These are phyloP conservation scores for Saccharum officinarum DNA, from an alignment of 176 grass and related monocot species.

Conservation along the genomic window DNA sequence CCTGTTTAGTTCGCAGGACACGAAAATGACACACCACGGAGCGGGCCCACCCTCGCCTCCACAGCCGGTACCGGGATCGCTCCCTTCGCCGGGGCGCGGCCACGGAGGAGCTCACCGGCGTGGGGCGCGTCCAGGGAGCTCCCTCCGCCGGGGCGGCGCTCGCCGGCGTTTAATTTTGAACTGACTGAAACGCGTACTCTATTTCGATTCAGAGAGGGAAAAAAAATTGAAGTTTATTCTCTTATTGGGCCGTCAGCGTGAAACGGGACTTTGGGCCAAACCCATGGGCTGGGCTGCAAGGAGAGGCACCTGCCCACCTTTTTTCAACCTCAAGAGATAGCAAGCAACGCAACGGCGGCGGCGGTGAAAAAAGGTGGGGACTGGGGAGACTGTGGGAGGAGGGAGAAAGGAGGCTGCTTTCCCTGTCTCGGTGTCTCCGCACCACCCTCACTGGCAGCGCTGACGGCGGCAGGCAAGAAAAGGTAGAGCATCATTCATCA, in stretches of 20 bases:
- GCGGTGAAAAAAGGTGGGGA: conserved; percentile 7
- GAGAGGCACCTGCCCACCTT: no score
- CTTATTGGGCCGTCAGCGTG: not conserved
- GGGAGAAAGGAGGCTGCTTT: conserved; percentile 40
- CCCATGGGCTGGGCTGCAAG: not conserved
- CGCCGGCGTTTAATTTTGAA: no score
- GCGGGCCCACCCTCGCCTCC: no score
- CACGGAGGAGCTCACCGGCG: no score
- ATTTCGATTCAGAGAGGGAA: not conserved
- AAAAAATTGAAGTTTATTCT: not conserved
- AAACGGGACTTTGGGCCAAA: not conserved
- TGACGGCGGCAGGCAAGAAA: conserved; percentile 4
- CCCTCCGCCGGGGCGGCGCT: no score
- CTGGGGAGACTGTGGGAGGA: not conserved
- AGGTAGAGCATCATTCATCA: conserved; percentile 23
- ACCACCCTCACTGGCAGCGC: not conserved
- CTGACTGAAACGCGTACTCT: no score
- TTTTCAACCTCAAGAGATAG: not conserved
- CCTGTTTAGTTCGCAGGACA: no score
- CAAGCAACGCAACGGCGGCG: not conserved
- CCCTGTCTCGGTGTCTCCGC: not conserved
- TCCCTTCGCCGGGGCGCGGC: no score
- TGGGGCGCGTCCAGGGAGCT: no score
- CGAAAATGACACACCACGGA: no score
- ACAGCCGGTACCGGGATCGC: no score